Percentiles rank a stretch among this genome's conserved stretches.
Evolutionary conservation across 2,329 filamentous ascomycete species (phyloP).

Genomic region (Verticillium klebahnii): DNA sequence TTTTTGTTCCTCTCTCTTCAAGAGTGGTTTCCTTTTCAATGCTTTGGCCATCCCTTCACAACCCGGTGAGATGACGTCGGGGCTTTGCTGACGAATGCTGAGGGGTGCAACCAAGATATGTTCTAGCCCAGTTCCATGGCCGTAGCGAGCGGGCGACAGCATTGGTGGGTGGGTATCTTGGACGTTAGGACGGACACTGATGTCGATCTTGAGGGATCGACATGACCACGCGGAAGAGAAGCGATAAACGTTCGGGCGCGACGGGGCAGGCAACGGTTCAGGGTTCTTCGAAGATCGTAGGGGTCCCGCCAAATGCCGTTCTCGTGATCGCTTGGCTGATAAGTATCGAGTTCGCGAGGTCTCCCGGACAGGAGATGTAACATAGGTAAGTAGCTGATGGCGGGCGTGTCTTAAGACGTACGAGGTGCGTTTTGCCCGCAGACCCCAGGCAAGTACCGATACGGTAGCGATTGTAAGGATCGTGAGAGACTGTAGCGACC

Average conservation of each 20-base stretch:
- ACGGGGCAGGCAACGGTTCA: neutral
- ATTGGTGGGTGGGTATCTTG: neutral
- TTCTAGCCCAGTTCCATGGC: neutral
- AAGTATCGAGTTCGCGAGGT: neutral
- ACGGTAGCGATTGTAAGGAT: neutral
- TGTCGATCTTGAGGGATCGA: neutral
- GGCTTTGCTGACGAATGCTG: neutral
- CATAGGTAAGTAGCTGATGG: neutral
- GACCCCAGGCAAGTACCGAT: neutral
- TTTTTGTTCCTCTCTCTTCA: neutral
- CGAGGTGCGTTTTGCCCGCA: neutral
- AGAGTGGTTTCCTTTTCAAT: neutral
- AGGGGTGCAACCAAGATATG: neutral
- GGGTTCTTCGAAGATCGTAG: neutral
- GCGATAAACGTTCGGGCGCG: neutral
- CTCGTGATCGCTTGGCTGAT: neutral
- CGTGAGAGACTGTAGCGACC: neutral
- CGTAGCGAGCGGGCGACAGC: neutral
- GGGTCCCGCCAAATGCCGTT: neutral
- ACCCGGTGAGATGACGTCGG: neutral
- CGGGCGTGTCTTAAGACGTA: too few relatives aligned
- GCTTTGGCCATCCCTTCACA: neutral
- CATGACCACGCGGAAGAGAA: neutral
- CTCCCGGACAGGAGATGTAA: neutral
- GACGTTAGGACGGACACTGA: neutral